Evolutionary conservation across 805 yeast species (phyloP), one percentile per base, ranked within the genome.

Genomic region (Ogataea pilisensis): DNA sequence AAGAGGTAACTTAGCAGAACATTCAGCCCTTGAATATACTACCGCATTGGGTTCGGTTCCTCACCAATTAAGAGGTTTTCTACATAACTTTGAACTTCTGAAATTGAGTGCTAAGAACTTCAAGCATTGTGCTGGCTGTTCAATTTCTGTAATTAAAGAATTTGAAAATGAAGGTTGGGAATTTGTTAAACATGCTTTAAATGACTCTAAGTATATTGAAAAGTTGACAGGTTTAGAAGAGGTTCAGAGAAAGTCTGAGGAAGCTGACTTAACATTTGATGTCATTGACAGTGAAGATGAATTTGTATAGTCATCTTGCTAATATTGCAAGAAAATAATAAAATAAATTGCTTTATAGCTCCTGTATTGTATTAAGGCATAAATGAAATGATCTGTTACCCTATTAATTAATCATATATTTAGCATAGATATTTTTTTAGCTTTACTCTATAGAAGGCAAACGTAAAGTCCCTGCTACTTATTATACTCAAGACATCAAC

Each of bases 1-100:
- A 0, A 58, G 63, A 5, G 68, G 68, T 17, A 75, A 74, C 19
- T 51, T 55, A 20, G 80, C 69, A 64, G 12, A 73, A 53, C 44
- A 54, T 40, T 29, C 55, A 8, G 34, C 58, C 13, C 24, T 48
- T 25, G 44, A 48, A 13, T 34, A 53, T 5, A 52, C 55, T 12
- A 66, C 75, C 1, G 61, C 74, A 0, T 63, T 91, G 19, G 96
- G 97, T 0, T 75, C 73, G 2, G 63, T 81, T 2, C 95, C 96
- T 0, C 99, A 91, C 61, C 99, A 95, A 59, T 68, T 93, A 18
- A 70, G 99, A 44, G 99, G 98, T 0, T 91, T 82, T 55, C 63
- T 95, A 26, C 78, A 75, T 50, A 72, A 71, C 36, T 87, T 82
- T 51, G 74, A 74, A 34, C 80, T 78, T 13, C 57, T 82, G 43